Percentiles rank a stretch among this genome's conserved stretches.
phyloP scores from a whole-genome alignment of 257 asterid genomes.

The Solanum chmielewskii region DNA sequence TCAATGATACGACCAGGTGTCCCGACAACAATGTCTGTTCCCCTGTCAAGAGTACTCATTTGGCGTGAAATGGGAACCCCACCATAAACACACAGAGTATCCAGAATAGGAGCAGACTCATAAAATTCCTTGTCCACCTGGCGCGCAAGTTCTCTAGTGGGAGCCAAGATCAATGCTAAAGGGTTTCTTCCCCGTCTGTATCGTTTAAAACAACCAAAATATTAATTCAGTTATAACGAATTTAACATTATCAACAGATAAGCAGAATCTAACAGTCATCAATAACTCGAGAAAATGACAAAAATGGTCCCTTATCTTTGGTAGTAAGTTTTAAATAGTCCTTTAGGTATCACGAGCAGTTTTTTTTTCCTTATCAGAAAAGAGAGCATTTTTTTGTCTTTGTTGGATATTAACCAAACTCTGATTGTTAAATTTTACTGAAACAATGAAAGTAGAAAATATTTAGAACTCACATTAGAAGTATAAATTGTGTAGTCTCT shows the following conservation, averaged over 20 bases:
- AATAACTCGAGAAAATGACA: not conserved
- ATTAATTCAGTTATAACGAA: not conserved
- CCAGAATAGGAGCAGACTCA: conserved; percentile 62
- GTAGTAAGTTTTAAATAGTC: not conserved
- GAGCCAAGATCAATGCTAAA: conserved; percentile 70
- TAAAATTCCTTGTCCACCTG: conserved; percentile 92
- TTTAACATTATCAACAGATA: not conserved
- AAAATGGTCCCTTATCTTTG: not conserved
- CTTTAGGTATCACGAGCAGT: not conserved
- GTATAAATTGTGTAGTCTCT: not conserved
- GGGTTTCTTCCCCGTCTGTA: conserved; percentile 81
- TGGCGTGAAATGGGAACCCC: conserved; percentile 74
- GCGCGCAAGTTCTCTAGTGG: conserved; percentile 85
- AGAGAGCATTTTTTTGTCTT: not conserved
- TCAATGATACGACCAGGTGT: conserved; percentile 95
- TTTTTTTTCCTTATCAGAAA: not conserved
- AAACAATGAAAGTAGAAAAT: not conserved
- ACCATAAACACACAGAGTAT: conserved; percentile 82
- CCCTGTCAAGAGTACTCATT: conserved; percentile 73
- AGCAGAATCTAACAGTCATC: not conserved
- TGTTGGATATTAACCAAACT: not conserved
- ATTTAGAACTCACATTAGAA: not conserved
- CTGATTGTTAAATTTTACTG: not conserved
- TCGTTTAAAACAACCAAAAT: conserved; percentile 1
- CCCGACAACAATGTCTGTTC: conserved; percentile 81